Base-by-base conservation (phyloP, 2,329 filamentous ascomycete species). In the Ophioceras dolichostomum region DNA sequence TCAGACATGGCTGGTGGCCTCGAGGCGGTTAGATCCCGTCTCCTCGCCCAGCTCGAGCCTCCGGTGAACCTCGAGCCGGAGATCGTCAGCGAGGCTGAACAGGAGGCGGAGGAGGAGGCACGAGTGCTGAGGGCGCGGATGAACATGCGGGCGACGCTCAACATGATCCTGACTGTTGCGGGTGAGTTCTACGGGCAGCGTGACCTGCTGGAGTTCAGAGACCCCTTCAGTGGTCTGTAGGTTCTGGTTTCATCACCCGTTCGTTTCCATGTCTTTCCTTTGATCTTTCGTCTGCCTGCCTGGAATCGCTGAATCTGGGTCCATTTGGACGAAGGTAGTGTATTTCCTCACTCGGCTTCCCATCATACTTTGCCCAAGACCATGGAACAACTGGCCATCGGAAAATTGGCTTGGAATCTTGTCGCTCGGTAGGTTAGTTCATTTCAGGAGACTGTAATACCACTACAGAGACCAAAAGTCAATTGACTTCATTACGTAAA, bases 111-210 rank as follows among this genome's bases (percentile, higher is more conserved):
- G 10, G 49, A 48, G 32, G 50, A 56, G 35, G 46, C 44, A 10
- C 49, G 49, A 31, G 44, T 48, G 40, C 45, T 49, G 26, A 54
- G 63, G n/a, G 54, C 54, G 28, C 60, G 59, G 28, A 57, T 64
- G 49, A 74, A 70, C 53, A 67, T 67, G 62, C 67, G 73, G 20
- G 80, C 77, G n/a, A 87, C 86, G 29, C 66, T 95, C 24, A 88
- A 93, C 59, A 94, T 94, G 85, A 84, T 95, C 37, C 65, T 95
- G 47, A 91, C 84, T 0, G 70, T 95, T 26, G 79, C 83, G 34
- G 88, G 86, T 48, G 87, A 94, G 59, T 76, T 83, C 46, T 96
- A 88, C 58, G 87, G 89, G 2, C 89, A 96, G 59, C 70, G 80
- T 45, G 89, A 96, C 57, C 59, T 95, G 43, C 68, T 95, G 34